A percentile compares a stretch with the other conserved stretches of the same genome.
Conservation (phyloP, 495 filamentous ascomycete genomes). For the Hyaloscypha finlandica region DNA sequence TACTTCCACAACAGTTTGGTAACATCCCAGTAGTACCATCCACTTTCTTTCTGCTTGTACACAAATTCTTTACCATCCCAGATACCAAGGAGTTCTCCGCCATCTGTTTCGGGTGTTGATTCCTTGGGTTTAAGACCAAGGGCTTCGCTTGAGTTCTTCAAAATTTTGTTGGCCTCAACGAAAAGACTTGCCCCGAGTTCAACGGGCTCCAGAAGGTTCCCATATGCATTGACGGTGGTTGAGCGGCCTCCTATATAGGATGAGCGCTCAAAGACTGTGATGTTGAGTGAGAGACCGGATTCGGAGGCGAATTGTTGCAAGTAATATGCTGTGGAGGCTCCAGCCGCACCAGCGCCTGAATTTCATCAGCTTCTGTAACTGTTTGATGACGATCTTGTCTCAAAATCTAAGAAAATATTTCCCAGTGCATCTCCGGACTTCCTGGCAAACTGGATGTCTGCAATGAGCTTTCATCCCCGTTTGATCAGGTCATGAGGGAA, state of each 20-base stretch:
- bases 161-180: conserved; percentile 80
- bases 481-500: neutral
- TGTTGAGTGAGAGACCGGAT: conserved; percentile 57
- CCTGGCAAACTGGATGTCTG: neutral
- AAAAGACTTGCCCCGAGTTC: conserved; percentile 95
- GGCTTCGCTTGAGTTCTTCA: conserved; percentile 70
- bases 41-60: conserved; percentile 57
- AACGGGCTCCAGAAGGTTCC: conserved; percentile 67
- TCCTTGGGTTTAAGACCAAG: conserved; percentile 61
- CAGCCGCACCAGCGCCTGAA: conserved; percentile 86
- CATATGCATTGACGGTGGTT: conserved; percentile 82
- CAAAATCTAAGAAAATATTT: neutral
- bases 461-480: neutral
- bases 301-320: conserved; percentile 67
- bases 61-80: conserved; percentile 85
- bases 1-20: conserved; percentile 84
- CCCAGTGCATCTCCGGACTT: neutral
- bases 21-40: conserved; percentile 74
- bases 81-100: conserved; percentile 62
- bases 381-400: neutral
- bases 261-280: conserved; percentile 87
- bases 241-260: conserved; percentile 83
- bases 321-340: conserved; percentile 84
- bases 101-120: conserved; percentile 27
- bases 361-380: neutral